Conservation (phyloP, 371 early-diverging fungal species). For the Mortierella sp. region DNA sequence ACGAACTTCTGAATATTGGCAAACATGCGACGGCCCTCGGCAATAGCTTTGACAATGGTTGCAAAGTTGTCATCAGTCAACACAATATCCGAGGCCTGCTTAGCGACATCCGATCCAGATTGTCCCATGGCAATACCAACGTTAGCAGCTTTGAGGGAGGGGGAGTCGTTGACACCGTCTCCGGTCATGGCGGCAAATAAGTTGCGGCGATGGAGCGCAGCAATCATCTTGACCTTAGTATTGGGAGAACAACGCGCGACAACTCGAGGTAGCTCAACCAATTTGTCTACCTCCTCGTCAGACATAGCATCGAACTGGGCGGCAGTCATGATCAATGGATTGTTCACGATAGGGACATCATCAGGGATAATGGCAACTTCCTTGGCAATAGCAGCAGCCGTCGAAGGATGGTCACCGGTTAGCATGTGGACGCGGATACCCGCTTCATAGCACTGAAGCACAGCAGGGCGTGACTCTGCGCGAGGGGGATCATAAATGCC, state of each 20-base stretch:
- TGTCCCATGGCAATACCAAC: slow-evolving; percentile 95
- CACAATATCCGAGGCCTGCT: slow-evolving; percentile 92
- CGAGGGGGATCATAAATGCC: slow-evolving; percentile 96
- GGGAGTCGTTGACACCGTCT: slow-evolving; percentile 94
- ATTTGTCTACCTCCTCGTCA: slow-evolving; percentile 81
- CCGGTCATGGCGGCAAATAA: slow-evolving; percentile 84
- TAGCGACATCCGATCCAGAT: slow-evolving; percentile 91
- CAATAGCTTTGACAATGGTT: slow-evolving; percentile 86
- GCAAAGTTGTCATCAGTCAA: slow-evolving; percentile 90
- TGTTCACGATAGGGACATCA: slow-evolving; percentile 52
- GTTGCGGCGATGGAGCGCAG: slow-evolving; percentile 87
- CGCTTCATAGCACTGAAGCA: slow-evolving; percentile 87
- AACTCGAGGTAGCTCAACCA: slow-evolving; percentile 88
- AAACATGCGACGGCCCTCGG: slow-evolving; percentile 89
- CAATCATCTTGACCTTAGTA: slow-evolving; percentile 97
- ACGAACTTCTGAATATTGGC: slow-evolving; percentile 95
- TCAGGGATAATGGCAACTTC: slow-evolving; percentile 88
- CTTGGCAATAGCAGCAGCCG: slow-evolving; percentile 94
- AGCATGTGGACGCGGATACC: slow-evolving; percentile 96
- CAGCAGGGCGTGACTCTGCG: slow-evolving; percentile 80
- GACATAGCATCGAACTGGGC: slow-evolving; percentile 86
- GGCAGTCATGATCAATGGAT: slow-evolving; percentile 85
- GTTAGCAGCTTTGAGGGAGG: slow-evolving; percentile 90
- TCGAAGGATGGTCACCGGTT: slow-evolving; percentile 95
- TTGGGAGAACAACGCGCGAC: slow-evolving; percentile 96